A percentile compares a stretch with the other conserved stretches of the same genome.
Conservation (phyloP, 169 alveolate species). For the Hepatocystis sp. region DNA sequence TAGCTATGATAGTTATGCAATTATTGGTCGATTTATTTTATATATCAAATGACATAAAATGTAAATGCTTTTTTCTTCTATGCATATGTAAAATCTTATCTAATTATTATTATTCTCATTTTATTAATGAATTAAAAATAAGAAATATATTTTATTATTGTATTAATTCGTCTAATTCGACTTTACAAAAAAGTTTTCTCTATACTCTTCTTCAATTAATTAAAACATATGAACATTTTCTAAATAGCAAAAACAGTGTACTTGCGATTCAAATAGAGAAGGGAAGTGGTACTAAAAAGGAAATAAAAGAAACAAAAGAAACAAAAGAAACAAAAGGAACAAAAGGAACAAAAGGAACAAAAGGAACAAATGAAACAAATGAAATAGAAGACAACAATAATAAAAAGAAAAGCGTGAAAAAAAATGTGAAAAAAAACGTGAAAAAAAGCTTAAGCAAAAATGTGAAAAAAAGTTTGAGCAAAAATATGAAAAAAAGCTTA, state of each 20-base stretch:
- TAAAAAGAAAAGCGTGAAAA: too few species aligned
- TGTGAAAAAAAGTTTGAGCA: too few species aligned
- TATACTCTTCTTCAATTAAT: conserved; percentile 65
- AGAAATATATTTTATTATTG: conserved; percentile 60
- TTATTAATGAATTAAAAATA: conserved; percentile 43
- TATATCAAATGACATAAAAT: conserved; percentile 50
- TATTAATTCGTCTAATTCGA: conserved; percentile 14
- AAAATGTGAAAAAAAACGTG: too few species aligned
- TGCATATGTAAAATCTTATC: conserved; percentile 60
- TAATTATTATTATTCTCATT: conserved; percentile 67
- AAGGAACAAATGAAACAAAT: not conserved
- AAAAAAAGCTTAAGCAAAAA: too few species aligned
- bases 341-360: not conserved
- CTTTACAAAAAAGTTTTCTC: conserved; percentile 51
- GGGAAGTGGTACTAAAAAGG: not conserved
- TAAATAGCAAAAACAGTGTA: conserved; percentile 16
- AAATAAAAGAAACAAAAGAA: too few species aligned
- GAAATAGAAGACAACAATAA: not conserved
- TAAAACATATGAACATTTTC: conserved; percentile 62
- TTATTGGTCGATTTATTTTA: conserved; percentile 42
- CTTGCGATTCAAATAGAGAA: not conserved
- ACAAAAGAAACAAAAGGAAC: not conserved
- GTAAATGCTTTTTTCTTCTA: conserved; percentile 60
- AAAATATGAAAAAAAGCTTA: too few species aligned
- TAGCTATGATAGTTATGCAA: conserved; percentile 13